Evolutionary conservation across 352 stramenopile genomes (phyloP).

Genomic region (Globisporangium perplexum): DNA sequence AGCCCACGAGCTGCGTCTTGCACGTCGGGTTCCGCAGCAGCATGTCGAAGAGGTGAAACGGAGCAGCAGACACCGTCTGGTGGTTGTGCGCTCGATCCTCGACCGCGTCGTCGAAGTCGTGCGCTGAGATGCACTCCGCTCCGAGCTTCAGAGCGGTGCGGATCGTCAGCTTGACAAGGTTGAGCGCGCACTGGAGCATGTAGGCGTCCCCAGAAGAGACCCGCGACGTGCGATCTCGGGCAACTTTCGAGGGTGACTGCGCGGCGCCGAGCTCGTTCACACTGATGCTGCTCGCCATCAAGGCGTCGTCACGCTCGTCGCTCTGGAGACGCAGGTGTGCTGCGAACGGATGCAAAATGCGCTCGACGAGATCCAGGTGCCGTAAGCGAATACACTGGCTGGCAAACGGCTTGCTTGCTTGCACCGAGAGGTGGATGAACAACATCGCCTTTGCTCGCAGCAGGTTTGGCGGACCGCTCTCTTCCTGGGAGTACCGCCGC

Average conservation of each 20-base stretch:
- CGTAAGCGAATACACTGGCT: slow-evolving; percentile 28
- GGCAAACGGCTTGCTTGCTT: slow-evolving; percentile 36
- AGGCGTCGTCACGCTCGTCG: neutral
- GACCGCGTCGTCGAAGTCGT: slow-evolving; percentile 19
- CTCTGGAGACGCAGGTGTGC: slow-evolving; percentile 13
- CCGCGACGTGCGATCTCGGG: neutral
- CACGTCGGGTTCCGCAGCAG: slow-evolving; percentile 48
- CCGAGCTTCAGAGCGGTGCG: slow-evolving; percentile 62
- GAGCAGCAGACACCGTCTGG: slow-evolving; percentile 28
- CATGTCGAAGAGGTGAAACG: slow-evolving; percentile 45
- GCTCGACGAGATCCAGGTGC: slow-evolving; percentile 27
- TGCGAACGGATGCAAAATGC: slow-evolving; percentile 20
- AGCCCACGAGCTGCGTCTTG: slow-evolving; percentile 39
- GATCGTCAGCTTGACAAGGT: slow-evolving; percentile 49
- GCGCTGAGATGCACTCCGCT: slow-evolving; percentile 48
- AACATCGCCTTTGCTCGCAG: slow-evolving; percentile 64
- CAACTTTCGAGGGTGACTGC: neutral
- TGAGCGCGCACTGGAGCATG: slow-evolving; percentile 52
- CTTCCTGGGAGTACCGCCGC: slow-evolving; percentile 13
- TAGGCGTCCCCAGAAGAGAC: slow-evolving; percentile 30
- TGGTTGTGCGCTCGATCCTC: slow-evolving; percentile 13
- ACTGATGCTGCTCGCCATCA: slow-evolving; percentile 5
- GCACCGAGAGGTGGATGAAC: slow-evolving; percentile 51
- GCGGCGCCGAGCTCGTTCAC: neutral
- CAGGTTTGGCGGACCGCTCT: slow-evolving; percentile 18